Percentiles rank a stretch among this genome's conserved stretches.
Conservation (phyloP, 2,329 filamentous ascomycete genomes). For the Hypoxylon rubiginosum region DNA sequence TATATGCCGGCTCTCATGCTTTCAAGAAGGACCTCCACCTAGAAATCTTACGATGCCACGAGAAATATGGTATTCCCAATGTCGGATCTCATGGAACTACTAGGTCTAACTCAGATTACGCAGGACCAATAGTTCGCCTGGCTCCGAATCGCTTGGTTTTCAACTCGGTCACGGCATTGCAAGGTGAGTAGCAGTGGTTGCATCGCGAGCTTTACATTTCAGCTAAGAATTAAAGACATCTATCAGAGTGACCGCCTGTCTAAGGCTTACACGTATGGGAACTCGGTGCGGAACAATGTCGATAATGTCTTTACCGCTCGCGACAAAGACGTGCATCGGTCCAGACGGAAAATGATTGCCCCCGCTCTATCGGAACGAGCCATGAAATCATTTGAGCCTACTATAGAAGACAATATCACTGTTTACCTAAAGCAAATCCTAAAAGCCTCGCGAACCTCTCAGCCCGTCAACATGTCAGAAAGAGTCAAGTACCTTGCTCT, state of each 20-base stretch:
- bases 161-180: conserved; percentile 18
- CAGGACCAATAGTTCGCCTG: conserved; percentile 15
- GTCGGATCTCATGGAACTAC: not conserved
- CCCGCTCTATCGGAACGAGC: conserved; percentile 14
- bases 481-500: conserved; percentile 9
- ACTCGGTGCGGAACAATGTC: not conserved
- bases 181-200: not conserved
- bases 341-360: conserved; percentile 15
- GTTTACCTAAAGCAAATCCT: conserved; percentile 10
- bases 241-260: conserved; percentile 24
- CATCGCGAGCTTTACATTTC: not conserved
- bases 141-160: conserved; percentile 20
- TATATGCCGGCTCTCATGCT: too few species aligned
- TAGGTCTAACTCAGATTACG: not conserved
- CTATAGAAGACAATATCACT: conserved; percentile 12
- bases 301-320: conserved; percentile 18
- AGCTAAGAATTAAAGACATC: conserved; percentile 18
- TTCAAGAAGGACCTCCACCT: too few species aligned
- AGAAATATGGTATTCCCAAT: not conserved
- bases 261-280: conserved; percentile 13
- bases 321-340: conserved; percentile 14
- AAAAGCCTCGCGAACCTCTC: not conserved
- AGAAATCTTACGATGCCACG: too few species aligned
- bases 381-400: conserved; percentile 15
- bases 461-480: conserved; percentile 7